Base-by-base conservation (phyloP, 2,329 filamentous ascomycete genomes). In the Dothistroma septosporum region DNA sequence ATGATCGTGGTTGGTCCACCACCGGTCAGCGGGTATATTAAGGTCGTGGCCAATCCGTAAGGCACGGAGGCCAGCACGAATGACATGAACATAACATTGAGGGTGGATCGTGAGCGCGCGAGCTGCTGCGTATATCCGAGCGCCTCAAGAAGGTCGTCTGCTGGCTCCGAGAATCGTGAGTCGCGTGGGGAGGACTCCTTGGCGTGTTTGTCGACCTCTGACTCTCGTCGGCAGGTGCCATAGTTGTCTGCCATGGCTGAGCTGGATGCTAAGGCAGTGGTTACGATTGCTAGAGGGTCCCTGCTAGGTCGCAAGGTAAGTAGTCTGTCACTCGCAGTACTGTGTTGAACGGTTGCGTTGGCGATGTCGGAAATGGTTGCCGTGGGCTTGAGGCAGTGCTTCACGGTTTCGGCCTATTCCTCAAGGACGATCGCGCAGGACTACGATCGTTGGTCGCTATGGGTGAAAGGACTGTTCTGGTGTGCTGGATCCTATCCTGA, bases 51-150 rank as follows among this genome's bases (percentile, higher is more conserved):
- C 44, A 91, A 80, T 69, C 88, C 88, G 74, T 90, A 91, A 10
- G 88, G 88, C 63, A 90, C 88, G 2, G 87, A 87, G 53, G 88
- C 87, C 57, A 91, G 82, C 66, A 90, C 87, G 70, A 90, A 91
- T 63, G 86, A 88, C 87, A 89, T 89, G 80, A 89, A 89, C 67
- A 86, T 85, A 57, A 89, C 86, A 74, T 88, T 86, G 65, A 85
- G 79, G 1, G 86, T 89, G 49, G 86, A 88, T 58, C 87, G 82
- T 69, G 82, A 87, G 61, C 87, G 84, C 53, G 80, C 75, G 61
- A 89, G 75, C 75, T 89, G 86, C 58, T 85, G 80, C 73, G 83
- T 85, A 78, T 89, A 89, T 62, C 87, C 87, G 68, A 89, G 79
- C 61, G 82, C 82, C 66, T 83, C 82, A 67, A 89, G 80, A 57